These are phyloP conservation scores for Ceratocystis cubensis DNA, from an alignment of 2,329 filamentous ascomycete species.

Conservation along the genomic window DNA sequence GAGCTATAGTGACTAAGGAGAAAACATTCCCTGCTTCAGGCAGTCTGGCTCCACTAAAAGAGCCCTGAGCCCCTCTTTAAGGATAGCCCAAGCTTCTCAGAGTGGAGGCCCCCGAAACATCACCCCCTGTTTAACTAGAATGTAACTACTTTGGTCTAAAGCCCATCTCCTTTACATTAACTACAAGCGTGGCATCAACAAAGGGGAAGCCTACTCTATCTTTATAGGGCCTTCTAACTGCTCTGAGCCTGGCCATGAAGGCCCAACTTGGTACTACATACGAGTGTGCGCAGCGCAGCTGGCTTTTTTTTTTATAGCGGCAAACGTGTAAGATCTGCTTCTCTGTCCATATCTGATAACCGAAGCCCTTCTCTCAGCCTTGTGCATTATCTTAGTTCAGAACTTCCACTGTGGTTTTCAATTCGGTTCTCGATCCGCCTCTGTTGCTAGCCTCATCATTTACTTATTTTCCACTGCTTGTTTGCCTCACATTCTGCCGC, in stretches of 20 bases:
- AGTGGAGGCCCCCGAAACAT: not conserved
- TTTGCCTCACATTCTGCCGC: not conserved
- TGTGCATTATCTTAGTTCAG: not conserved
- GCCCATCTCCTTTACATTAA: not conserved
- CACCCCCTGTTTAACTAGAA: not conserved
- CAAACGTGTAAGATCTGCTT: not conserved
- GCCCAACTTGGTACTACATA: not conserved
- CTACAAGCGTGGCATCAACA: slow-evolving; percentile 9
- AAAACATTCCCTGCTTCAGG: not conserved
- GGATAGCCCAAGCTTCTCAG: not conserved
- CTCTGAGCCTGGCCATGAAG: not conserved
- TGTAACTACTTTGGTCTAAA: not conserved
- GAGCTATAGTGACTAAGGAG: not conserved
- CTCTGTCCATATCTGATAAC: slow-evolving; percentile 9
- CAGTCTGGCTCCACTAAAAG: not conserved
- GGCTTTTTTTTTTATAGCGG: not conserved
- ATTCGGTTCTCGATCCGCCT: slow-evolving; percentile 1
- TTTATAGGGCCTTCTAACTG: no score
- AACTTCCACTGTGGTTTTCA: not conserved
- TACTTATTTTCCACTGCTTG: not conserved
- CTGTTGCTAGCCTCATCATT: not conserved
- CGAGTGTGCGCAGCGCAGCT: no score
- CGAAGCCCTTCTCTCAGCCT: slow-evolving; percentile 5
- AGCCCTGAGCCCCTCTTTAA: not conserved
- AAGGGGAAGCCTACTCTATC: not conserved